These are phyloP conservation scores for Juncus effusus DNA, from an alignment of 176 grass and related monocot species.

Conservation along the genomic window DNA sequence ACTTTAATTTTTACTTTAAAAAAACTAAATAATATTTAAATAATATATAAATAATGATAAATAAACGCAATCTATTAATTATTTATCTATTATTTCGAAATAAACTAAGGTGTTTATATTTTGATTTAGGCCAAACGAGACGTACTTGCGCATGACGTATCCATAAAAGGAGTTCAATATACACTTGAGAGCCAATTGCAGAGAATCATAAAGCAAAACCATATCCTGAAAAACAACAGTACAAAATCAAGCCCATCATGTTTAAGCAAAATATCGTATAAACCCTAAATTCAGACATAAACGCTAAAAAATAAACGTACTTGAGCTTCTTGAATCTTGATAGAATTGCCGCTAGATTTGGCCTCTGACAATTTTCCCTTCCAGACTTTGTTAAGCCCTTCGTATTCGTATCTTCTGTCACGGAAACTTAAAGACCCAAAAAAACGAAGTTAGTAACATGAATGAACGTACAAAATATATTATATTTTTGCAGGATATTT, in stretches of 20 bases:
- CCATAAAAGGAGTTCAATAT: slow-evolving; percentile 99
- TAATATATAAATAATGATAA: too few species aligned
- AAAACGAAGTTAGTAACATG: slow-evolving; percentile 8
- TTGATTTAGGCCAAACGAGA: slow-evolving; percentile 21
- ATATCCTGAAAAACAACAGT: slow-evolving; percentile 59
- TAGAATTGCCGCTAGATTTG: slow-evolving; percentile 79
- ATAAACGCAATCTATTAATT: too few species aligned
- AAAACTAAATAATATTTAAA: too few species aligned
- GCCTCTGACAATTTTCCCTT: slow-evolving; percentile 86
- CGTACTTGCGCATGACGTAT: slow-evolving; percentile 99
- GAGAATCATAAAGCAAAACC: slow-evolving; percentile 97
- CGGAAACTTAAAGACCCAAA: slow-evolving; percentile 67
- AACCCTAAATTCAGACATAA: too few species aligned
- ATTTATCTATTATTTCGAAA: too few species aligned
- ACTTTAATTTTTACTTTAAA: too few species aligned
- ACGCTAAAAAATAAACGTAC: slow-evolving; percentile 15
- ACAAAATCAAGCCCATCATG: slow-evolving; percentile 1
- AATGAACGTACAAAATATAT: neutral
- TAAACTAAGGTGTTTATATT: too few species aligned
- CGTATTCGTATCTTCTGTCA: slow-evolving; percentile 98
- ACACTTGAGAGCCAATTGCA: slow-evolving; percentile 97
- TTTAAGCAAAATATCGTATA: too few species aligned
- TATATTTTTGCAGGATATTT: neutral
- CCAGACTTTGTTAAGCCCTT: slow-evolving; percentile 98
- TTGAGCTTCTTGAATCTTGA: slow-evolving; percentile 99